Base-by-base conservation (phyloP, 306 rosid species). In the Senna tora region DNA sequence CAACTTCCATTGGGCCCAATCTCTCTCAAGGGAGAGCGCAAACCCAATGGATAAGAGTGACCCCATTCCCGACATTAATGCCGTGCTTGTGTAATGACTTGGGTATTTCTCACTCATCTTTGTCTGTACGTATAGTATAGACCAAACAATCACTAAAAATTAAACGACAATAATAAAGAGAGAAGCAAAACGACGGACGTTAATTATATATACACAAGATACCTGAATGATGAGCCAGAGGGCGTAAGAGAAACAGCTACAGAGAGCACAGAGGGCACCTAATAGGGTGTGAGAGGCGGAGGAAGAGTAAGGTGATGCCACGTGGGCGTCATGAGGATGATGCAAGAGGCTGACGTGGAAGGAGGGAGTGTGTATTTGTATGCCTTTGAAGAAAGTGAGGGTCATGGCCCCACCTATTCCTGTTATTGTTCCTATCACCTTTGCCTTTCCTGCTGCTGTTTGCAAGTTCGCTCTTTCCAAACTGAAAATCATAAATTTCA, bases 211-310 rank as follows among this genome's bases (percentile, higher is more conserved):
- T n/a, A n/a, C n/a, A n/a, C n/a, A 25, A 25, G 30, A 3, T 1
- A 25, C 88, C 88, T 84, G 89, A 49, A 81, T 42, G 19, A 84
- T 75, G 22, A 84, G 67, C 89, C 84, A 87, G 5, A 74, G 6
- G 2, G 89, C 65, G 42, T 8, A 75, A 2, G 57, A 39, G 20
- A 73, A 67, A 71, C 83, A 72, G 45, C 80, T 57, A 11, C 55
- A 59, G 7, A 87, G 0, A 36, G 78, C 81, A 21, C 28, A 53
- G 1, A 70, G 34, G 4, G 65, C 67, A 38, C 78, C 83, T 20
- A 36, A 16, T 0, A 52, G 22, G 4, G 64, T 30, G 20, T 51
- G 53, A 30, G 33, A 47, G 5, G 43, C n/a, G 1, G 50, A 20
- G 8, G n/a, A 13, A 3, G 17, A 2, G 20, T 39, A 57, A 0